A percentile compares a stretch with the other conserved stretches of the same genome.
phyloP scores from a whole-genome alignment of 176 grass and related monocot species.

The Echinochloa phyllopogon region DNA sequence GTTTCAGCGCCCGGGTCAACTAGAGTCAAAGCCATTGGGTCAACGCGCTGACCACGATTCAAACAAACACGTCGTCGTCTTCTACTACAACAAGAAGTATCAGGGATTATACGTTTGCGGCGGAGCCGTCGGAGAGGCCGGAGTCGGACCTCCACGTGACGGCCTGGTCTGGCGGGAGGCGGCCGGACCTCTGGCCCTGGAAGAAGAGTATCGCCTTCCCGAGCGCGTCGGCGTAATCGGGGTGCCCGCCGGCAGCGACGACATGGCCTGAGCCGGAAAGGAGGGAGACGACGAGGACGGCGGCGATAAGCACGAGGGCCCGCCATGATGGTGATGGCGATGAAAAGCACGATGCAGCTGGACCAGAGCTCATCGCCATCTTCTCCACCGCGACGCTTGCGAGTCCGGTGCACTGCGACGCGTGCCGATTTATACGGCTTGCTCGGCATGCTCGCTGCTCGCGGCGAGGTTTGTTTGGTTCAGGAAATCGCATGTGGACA shows the following conservation, averaged over 20 bases:
- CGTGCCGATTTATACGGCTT: neutral
- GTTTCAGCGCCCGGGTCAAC: neutral
- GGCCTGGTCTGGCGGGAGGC: constrained; percentile 66
- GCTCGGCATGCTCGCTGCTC: neutral
- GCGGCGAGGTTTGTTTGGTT: no score
- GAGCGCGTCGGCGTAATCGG: constrained; percentile 76
- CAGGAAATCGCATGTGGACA: neutral
- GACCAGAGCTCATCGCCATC: neutral
- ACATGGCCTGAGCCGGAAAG: neutral
- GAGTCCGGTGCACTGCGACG: neutral
- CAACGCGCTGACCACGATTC: neutral
- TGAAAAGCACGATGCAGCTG: no score
- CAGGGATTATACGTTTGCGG: constrained; percentile 51
- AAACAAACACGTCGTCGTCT: neutral
- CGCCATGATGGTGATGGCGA: neutral
- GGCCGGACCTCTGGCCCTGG: constrained; percentile 84
- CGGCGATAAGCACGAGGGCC: constrained; percentile 27
- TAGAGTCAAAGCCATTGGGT: neutral
- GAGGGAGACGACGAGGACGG: neutral
- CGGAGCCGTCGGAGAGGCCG: constrained; percentile 71
- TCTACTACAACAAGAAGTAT: neutral
- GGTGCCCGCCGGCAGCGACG: constrained; percentile 35
- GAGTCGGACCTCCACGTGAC: constrained; percentile 83
- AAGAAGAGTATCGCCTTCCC: constrained; percentile 84
- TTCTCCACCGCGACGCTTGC: neutral